Evolutionary conservation across 2,329 filamentous ascomycete genomes (phyloP), one percentile per base, ranked within the genome.

Genomic region (Xylariaceae sp.): DNA sequence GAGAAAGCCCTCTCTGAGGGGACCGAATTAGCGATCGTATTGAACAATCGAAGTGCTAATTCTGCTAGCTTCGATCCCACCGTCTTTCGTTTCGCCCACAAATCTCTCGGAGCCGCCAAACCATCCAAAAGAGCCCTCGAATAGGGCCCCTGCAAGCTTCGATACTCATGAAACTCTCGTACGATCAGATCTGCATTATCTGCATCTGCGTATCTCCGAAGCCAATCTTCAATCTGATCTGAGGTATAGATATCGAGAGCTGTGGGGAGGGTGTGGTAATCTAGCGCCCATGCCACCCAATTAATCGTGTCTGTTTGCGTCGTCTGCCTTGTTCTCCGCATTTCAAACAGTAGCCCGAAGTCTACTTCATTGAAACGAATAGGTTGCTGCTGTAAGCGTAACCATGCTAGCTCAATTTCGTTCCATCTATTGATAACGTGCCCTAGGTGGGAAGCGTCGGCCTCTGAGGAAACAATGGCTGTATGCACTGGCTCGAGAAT

Each of bases 221-320:
- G 39, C 51, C 51, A 39, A 4, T 39, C 35, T 13, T 13, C 17
- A 18, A 53, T 53, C 5, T 53, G 51, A 11, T 3, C n/a, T 6
- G 13, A 18, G 2, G 35, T 39, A n/a, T 15, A 17, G 1, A 13
- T 4, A 30, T 23, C 15, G 1, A 53, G n/a, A 4, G 51, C 4
- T 1, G 51, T 53, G 2, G 13, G 3, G 2, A 44, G 51, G 2
- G 37, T 53, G 7, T 45, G 30, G 7, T 17, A 53, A n/a, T 53
- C 35, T 7, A 53, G n/a, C 1, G 15, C 37, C 51, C 51, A 53
- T 17, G 51, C 51, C 34, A 42, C 51, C 35, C 6, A 53, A 18
- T 53, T 53, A 30, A 53, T 53, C 8, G 51, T 53, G n/a, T n/a
- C n/a, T 3, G 51, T 53, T 23, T 53, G 37, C 11, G 44, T n/a